Conservation (phyloP, 305 asterid species). For the Fraxinus floribunda region DNA sequence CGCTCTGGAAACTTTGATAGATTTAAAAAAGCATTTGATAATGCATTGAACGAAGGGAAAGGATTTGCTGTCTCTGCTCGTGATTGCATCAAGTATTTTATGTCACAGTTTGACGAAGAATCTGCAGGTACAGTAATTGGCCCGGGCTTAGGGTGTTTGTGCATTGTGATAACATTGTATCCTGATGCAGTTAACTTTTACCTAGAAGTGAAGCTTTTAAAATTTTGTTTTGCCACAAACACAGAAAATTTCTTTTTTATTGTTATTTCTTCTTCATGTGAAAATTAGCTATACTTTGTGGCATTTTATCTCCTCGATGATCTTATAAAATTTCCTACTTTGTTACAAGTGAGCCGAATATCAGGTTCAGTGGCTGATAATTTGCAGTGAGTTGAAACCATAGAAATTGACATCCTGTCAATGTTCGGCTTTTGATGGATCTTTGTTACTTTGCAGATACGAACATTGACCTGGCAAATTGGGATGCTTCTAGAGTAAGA, state of each 20-base stretch:
- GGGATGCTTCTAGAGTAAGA: slow-evolving; percentile 88
- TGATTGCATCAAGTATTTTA: slow-evolving; percentile 49
- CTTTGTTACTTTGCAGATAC: slow-evolving; percentile 56
- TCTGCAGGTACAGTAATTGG: slow-evolving; percentile 58
- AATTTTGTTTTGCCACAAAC: not conserved
- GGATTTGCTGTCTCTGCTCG: slow-evolving; percentile 83
- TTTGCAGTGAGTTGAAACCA: slow-evolving; percentile 11
- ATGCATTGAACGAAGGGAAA: slow-evolving; percentile 72
- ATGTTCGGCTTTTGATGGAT: slow-evolving; percentile 1
- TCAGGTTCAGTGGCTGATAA: slow-evolving; percentile 14
- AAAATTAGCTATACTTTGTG: slow-evolving; percentile 11
- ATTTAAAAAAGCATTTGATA: slow-evolving; percentile 72
- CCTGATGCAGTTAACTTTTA: slow-evolving; percentile 13
- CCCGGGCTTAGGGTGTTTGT: slow-evolving; percentile 7
- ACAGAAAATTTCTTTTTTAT: not conserved
- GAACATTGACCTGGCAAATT: slow-evolving; percentile 68
- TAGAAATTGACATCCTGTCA: slow-evolving; percentile 11
- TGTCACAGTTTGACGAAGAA: slow-evolving; percentile 61
- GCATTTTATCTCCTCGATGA: slow-evolving; percentile 15
- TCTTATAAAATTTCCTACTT: not conserved
- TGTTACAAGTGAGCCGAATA: not conserved
- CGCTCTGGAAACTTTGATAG: slow-evolving; percentile 73
- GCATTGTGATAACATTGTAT: slow-evolving; percentile 5
- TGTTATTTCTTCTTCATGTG: not conserved
- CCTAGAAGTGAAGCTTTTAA: slow-evolving; percentile 15